Percentiles rank a stretch among this genome's conserved stretches.
These are phyloP conservation scores for Ophiostoma montium DNA, from an alignment of 2,329 filamentous ascomycete genomes.

Conservation along the genomic window DNA sequence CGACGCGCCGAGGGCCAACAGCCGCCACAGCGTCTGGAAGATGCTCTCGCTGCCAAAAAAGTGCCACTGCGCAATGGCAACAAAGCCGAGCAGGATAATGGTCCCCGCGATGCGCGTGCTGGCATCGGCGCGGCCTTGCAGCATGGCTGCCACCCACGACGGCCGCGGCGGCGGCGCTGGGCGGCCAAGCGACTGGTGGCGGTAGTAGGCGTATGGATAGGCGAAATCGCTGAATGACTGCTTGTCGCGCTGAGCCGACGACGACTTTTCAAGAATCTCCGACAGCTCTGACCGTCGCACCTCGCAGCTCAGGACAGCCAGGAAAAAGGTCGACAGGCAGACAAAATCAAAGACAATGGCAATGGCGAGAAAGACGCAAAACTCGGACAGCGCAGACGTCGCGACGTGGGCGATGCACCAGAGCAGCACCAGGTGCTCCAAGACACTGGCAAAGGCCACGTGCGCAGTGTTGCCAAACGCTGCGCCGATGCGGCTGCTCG, in stretches of 20 bases:
- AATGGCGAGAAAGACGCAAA: constrained; percentile 63
- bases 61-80: constrained; percentile 63
- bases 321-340: constrained; percentile 66
- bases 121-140: constrained; percentile 49
- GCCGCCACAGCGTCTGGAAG: constrained; percentile 18
- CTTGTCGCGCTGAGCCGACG: constrained; percentile 25
- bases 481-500: constrained; percentile 54
- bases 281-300: constrained; percentile 62
- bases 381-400: constrained; percentile 49
- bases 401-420: constrained; percentile 52
- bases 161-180: constrained; percentile 18
- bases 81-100: constrained; percentile 56
- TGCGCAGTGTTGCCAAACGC: constrained; percentile 62
- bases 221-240: not conserved
- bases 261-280: constrained; percentile 50
- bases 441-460: constrained; percentile 51
- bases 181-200: constrained; percentile 9
- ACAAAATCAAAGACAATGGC: constrained; percentile 66
- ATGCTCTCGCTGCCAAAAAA: constrained; percentile 47
- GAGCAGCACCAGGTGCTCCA: constrained; percentile 55
- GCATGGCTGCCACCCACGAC: constrained; percentile 47
- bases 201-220: constrained; percentile 4
- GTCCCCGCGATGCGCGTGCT: constrained; percentile 65
- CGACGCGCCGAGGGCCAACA: constrained; percentile 9
- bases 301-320: constrained; percentile 66